phyloP scores from a whole-genome alignment of 2,329 filamentous ascomycete genomes.

The Tolypocladium album region DNA sequence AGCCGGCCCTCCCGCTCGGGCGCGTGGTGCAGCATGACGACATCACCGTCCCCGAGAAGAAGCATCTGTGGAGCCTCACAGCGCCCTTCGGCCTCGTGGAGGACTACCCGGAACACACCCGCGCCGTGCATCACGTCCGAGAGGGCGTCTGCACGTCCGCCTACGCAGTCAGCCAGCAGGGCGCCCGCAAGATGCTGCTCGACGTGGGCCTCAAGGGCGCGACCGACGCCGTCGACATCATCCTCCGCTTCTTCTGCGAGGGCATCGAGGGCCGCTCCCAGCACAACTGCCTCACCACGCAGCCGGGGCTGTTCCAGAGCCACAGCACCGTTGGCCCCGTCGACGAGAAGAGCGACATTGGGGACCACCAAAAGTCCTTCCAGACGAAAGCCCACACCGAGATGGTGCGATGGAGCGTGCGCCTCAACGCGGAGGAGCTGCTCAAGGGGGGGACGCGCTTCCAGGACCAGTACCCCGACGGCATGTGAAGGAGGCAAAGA shows the following conservation, averaged over 20 bases:
- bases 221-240: constrained; percentile 29
- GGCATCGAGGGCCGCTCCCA: constrained; percentile 20
- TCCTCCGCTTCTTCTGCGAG: constrained; percentile 35
- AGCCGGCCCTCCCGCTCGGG: constrained; percentile 13
- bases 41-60: constrained; percentile 20
- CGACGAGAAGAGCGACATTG: constrained; percentile 24
- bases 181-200: constrained; percentile 30
- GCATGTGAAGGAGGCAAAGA: not conserved
- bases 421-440: constrained; percentile 27
- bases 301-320: constrained; percentile 35
- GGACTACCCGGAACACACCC: constrained; percentile 28
- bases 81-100: constrained; percentile 22
- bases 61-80: constrained; percentile 21
- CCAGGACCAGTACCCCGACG: constrained; percentile 10
- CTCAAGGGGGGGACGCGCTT: constrained; percentile 20
- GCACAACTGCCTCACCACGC: constrained; percentile 27
- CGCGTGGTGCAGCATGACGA: constrained; percentile 22
- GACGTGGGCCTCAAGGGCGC: constrained; percentile 30
- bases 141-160: constrained; percentile 29
- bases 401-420: constrained; percentile 27
- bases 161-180: constrained; percentile 33
- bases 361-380: constrained; percentile 17
- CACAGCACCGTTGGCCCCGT: constrained; percentile 27
- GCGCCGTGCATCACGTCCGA: constrained; percentile 30
- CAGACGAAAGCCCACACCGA: constrained; percentile 18